Percentiles rank a stretch among this genome's conserved stretches.
Conservation (phyloP, 495 filamentous ascomycete species). For the Tuber indicum region DNA sequence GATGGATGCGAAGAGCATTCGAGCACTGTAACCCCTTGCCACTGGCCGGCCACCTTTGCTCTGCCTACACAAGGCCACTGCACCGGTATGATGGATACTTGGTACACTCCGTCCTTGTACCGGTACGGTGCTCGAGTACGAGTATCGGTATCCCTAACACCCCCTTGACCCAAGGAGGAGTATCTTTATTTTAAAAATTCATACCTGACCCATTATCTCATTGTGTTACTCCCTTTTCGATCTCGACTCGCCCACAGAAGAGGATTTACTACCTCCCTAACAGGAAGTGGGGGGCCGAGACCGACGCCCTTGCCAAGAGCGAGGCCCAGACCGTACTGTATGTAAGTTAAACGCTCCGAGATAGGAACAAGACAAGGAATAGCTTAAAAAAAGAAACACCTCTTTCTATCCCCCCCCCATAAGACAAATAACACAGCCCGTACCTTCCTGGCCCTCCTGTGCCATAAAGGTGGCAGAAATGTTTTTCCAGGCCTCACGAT, state of each 20-base stretch:
- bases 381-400: background rate
- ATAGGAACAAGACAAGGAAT: background rate
- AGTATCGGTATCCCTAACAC: background rate
- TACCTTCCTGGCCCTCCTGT: background rate
- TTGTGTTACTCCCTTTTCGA: background rate
- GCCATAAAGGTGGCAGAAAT: conserved; percentile 1
- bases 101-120: background rate
- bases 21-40: background rate
- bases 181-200: background rate
- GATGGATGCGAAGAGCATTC: background rate
- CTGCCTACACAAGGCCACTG: background rate
- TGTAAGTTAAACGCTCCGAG: background rate
- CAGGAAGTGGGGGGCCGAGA: background rate
- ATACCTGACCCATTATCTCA: background rate
- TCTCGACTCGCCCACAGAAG: background rate
- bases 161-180: background rate
- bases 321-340: background rate
- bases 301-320: background rate
- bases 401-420: background rate
- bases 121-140: too few species aligned
- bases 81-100: background rate
- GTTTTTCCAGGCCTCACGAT: conserved; percentile 2
- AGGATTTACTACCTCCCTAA: background rate
- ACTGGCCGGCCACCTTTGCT: background rate
- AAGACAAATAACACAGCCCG: background rate